Evolutionary conservation across 495 filamentous ascomycete genomes (phyloP).

Genomic region (Hyaloscypha bicolor): DNA sequence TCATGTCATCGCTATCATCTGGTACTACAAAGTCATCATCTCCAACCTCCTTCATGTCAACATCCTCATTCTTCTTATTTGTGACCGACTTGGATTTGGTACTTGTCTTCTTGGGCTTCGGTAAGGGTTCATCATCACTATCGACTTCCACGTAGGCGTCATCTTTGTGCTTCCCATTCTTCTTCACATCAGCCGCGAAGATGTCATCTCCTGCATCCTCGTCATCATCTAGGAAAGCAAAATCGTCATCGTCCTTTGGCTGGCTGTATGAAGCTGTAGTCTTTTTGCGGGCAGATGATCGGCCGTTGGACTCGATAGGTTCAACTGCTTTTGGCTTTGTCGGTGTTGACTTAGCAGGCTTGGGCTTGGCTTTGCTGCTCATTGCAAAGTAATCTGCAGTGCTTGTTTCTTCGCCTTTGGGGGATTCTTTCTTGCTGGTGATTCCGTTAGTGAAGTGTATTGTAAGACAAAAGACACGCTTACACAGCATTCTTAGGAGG

Average conservation of each 20-base stretch:
- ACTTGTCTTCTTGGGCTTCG: constrained; percentile 46
- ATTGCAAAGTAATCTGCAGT: constrained; percentile 65
- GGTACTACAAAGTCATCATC: constrained; percentile 17
- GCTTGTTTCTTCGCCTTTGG: constrained; percentile 54
- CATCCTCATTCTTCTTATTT: constrained; percentile 43
- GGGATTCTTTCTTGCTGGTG: constrained; percentile 41
- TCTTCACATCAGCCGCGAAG: constrained; percentile 64
- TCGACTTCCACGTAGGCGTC: constrained; percentile 68
- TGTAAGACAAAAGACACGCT: not conserved
- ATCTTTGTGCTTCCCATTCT: constrained; percentile 60
- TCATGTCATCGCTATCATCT: constrained; percentile 39
- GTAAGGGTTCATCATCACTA: constrained; percentile 56
- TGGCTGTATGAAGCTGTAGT: constrained; percentile 36
- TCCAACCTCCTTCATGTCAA: constrained; percentile 47
- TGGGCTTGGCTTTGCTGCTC: constrained; percentile 49
- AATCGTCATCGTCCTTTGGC: constrained; percentile 43
- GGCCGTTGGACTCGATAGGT: constrained; percentile 34
- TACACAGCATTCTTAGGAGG: constrained; percentile 43
- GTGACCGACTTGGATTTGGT: constrained; percentile 36
- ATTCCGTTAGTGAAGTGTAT: not conserved
- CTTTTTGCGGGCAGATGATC: constrained; percentile 36
- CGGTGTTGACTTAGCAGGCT: constrained; percentile 35
- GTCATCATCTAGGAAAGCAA: constrained; percentile 57
- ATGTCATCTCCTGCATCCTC: constrained; percentile 74
- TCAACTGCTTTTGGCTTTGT: constrained; percentile 29